phyloP scores from a whole-genome alignment of 805 yeast genomes.

The Metschnikowia henanensis region DNA sequence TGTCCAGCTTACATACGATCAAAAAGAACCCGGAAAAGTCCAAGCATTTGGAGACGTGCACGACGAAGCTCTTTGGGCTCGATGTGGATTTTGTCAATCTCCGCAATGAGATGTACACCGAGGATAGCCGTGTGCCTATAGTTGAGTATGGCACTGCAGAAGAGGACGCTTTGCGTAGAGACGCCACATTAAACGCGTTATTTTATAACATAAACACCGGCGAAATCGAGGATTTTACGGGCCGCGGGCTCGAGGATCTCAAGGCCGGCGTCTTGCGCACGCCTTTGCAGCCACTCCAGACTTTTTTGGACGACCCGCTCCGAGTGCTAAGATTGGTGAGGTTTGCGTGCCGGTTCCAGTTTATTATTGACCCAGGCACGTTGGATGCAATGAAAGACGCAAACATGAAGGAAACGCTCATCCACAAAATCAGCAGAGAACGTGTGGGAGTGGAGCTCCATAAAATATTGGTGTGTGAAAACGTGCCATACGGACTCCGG shows the following conservation, averaged over 20 bases:
- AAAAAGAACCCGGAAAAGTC: conserved; percentile 94
- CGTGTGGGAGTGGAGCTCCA: conserved; percentile 84
- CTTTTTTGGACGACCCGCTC: conserved; percentile 93
- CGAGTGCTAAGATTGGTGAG: conserved; percentile 83
- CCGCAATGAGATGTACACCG: conserved; percentile 82
- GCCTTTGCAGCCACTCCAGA: conserved; percentile 80
- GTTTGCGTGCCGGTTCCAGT: conserved; percentile 79
- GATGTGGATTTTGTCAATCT: conserved; percentile 94
- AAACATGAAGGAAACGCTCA: conserved; percentile 57
- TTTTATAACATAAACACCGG: conserved; percentile 76
- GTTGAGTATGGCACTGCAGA: conserved; percentile 85
- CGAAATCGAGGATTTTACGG: conserved; percentile 83
- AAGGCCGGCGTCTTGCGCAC: conserved; percentile 73
- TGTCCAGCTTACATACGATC: conserved; percentile 66
- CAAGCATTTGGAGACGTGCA: conserved; percentile 95
- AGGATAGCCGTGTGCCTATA: conserved; percentile 81
- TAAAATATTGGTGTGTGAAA: conserved; percentile 66
- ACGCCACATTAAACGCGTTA: conserved; percentile 91
- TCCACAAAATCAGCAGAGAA: conserved; percentile 81
- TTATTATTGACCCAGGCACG: conserved; percentile 59
- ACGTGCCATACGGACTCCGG: conserved; percentile 63
- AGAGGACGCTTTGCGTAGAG: conserved; percentile 91
- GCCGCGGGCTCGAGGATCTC: conserved; percentile 72
- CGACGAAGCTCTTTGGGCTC: conserved; percentile 79
- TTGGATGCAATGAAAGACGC: conserved; percentile 61